A percentile compares a stretch with the other conserved stretches of the same genome.
These are phyloP conservation scores for Barnettozyma siamensis DNA, from an alignment of 805 yeast genomes.

Conservation along the genomic window DNA sequence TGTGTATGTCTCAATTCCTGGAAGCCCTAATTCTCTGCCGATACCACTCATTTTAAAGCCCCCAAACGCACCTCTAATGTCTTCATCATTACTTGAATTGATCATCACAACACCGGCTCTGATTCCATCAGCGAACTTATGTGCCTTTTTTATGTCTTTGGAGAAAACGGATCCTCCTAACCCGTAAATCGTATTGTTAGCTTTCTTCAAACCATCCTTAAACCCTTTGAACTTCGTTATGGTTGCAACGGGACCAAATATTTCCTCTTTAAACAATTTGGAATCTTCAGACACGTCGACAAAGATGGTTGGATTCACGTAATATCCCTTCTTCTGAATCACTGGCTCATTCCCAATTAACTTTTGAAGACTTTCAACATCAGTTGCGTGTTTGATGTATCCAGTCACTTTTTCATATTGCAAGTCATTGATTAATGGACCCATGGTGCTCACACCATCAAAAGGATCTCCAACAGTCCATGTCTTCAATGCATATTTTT, in stretches of 20 bases:
- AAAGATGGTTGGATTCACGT: constrained; percentile 70
- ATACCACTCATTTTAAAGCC: constrained; percentile 76
- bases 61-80: constrained; percentile 68
- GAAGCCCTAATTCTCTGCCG: constrained; percentile 77
- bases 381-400: constrained; percentile 40
- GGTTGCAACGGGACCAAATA: constrained; percentile 82
- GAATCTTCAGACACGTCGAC: constrained; percentile 60
- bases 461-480: constrained; percentile 57
- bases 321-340: constrained; percentile 46
- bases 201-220: constrained; percentile 61
- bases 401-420: constrained; percentile 48
- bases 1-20: constrained; percentile 64
- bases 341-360: constrained; percentile 33
- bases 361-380: constrained; percentile 43
- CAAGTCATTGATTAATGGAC: constrained; percentile 54
- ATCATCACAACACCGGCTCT: constrained; percentile 68
- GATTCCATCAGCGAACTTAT: constrained; percentile 51
- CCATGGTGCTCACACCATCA: constrained; percentile 41
- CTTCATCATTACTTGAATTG: constrained; percentile 63
- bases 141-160: constrained; percentile 58
- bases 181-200: constrained; percentile 73
- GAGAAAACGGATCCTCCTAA: constrained; percentile 82
- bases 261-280: constrained; percentile 71
- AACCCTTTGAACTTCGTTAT: constrained; percentile 59
- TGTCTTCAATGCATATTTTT: constrained; percentile 38